Evolutionary conservation across 2,329 filamentous ascomycete genomes (phyloP), one percentile per base, ranked within the genome.

Genomic region (Neonectria sp.): DNA sequence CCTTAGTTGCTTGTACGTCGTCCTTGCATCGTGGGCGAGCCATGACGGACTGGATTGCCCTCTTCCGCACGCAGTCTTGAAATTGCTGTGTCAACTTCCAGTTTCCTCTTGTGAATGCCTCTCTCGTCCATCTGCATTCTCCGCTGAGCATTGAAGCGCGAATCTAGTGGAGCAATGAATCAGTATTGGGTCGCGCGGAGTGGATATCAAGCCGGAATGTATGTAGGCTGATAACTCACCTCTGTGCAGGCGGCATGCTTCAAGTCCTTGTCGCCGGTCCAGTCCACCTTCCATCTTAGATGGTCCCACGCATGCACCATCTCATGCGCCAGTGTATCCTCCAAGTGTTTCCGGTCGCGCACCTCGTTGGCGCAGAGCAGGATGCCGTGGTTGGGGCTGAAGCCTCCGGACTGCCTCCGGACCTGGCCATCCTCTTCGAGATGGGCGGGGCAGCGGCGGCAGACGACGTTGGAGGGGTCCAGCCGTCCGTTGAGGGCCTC

Each of bases 231-330:
- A 27, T 25, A 58, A 68, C 79, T 70, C 82, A 95, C 94, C 91
- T 99, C 96, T 63, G 95, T 92, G 81, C 96, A 99, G 62, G 96
- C 96, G 40, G 95, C 93, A 82, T 99, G 96, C 79, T 91, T 90
- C 81, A 99, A 79, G 79, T 94, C 85, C 84, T 84, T 93, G 74
- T 87, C 85, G 5, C 86, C 89, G n/a, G 84, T 81, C 84, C 93
- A 93, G 78, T 98, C 92, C 51, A 98, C 91, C 82, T 97, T 96
- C 85, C 94, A 99, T 70, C 95, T 86, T 74, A 98, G 78, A 79
- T 97, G 93, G 79, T 99, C 96, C 86, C 95, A 98, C 1, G 95
- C 95, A 80, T 99, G 96, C 60, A 99, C 93, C 94, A 99, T 97
- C 84, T 99, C 96, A 81, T 99, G 96, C 31, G 95, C 92, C 77